A percentile compares a stretch with the other conserved stretches of the same genome.
Conservation (phyloP, 352 stramenopile genomes). For the Aphanomyces euteiches region DNA sequence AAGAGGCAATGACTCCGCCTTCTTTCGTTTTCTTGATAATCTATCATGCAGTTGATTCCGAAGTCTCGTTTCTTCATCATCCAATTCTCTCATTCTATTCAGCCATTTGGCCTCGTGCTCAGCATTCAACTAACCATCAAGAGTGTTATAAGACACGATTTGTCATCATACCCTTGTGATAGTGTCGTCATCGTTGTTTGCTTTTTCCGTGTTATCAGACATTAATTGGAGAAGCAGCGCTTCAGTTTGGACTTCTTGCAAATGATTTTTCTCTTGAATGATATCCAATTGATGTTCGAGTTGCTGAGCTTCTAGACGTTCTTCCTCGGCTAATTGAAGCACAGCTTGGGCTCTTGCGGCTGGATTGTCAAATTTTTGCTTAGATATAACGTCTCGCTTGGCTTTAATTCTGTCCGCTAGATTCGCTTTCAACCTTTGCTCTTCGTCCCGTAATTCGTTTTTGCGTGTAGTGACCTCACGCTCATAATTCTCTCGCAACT, state of each 20-base stretch:
- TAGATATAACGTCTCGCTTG: slow-evolving; percentile 16
- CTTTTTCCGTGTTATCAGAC: background rate
- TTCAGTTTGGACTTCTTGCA: background rate
- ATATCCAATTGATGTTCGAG: slow-evolving; percentile 21
- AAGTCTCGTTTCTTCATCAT: slow-evolving; percentile 13
- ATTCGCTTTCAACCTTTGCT: slow-evolving; percentile 9
- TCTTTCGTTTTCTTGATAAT: background rate
- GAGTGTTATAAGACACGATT: background rate
- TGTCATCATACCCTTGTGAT: slow-evolving; percentile 10
- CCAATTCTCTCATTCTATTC: slow-evolving; percentile 10
- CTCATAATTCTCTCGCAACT: slow-evolving; percentile 3
- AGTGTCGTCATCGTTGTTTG: slow-evolving; percentile 12
- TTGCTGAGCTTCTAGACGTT: background rate
- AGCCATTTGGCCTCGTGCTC: slow-evolving; percentile 22
- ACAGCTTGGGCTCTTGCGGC: slow-evolving; percentile 9
- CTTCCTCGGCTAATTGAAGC: slow-evolving; percentile 5
- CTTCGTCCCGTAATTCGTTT: slow-evolving; percentile 12
- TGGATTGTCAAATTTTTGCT: background rate
- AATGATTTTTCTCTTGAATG: background rate
- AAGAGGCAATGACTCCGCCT: slow-evolving; percentile 37
- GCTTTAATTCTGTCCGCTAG: slow-evolving; percentile 13
- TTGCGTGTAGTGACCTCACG: background rate
- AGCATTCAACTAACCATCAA: slow-evolving; percentile 1
- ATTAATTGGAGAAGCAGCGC: background rate
- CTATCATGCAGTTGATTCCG: slow-evolving; percentile 5